Evolutionary conservation across 2,329 filamentous ascomycete species (phyloP).

Genomic region (Fusarium devonianum): DNA sequence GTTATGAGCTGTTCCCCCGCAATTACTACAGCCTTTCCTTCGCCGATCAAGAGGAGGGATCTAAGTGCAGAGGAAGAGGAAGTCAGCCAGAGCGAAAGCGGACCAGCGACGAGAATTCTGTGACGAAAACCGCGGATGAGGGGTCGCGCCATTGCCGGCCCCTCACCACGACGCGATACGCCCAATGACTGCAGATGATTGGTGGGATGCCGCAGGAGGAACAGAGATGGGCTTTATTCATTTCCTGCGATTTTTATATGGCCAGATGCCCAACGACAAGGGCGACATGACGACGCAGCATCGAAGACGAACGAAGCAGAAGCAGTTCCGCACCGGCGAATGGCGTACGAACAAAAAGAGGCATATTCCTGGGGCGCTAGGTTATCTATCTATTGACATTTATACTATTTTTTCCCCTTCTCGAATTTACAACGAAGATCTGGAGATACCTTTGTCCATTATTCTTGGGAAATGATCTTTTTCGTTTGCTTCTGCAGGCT

Average conservation of each 20-base stretch:
- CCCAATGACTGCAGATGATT: constrained; percentile 36
- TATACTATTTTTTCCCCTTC: constrained; percentile 42
- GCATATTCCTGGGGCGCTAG: constrained; percentile 49
- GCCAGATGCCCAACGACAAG: constrained; percentile 37
- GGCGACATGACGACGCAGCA: constrained; percentile 45
- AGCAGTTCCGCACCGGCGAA: constrained; percentile 49
- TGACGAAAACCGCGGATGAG: constrained; percentile 31
- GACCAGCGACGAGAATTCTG: constrained; percentile 25
- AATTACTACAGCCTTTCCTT: constrained; percentile 1
- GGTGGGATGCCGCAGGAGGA: constrained; percentile 34
- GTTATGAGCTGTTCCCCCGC: constrained; percentile 46
- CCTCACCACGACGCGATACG: constrained; percentile 33
- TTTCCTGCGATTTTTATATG: constrained; percentile 41
- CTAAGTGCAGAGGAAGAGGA: constrained; percentile 23
- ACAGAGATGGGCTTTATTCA: constrained; percentile 36
- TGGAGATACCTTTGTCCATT: constrained; percentile 19
- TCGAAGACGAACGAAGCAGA: constrained; percentile 45
- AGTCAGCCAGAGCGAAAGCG: constrained; percentile 7
- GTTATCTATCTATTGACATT: constrained; percentile 47
- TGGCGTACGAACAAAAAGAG: constrained; percentile 50
- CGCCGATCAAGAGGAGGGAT: constrained; percentile 27
- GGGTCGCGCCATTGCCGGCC: constrained; percentile 23
- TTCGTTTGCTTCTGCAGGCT: background rate
- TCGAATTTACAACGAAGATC: constrained; percentile 36
- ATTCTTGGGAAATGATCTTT: constrained; percentile 4